A percentile compares a stretch with the other conserved stretches of the same genome.
Evolutionary conservation across 148 eudicot genomes (phyloP).

Genomic region (Selenicereus undatus): DNA sequence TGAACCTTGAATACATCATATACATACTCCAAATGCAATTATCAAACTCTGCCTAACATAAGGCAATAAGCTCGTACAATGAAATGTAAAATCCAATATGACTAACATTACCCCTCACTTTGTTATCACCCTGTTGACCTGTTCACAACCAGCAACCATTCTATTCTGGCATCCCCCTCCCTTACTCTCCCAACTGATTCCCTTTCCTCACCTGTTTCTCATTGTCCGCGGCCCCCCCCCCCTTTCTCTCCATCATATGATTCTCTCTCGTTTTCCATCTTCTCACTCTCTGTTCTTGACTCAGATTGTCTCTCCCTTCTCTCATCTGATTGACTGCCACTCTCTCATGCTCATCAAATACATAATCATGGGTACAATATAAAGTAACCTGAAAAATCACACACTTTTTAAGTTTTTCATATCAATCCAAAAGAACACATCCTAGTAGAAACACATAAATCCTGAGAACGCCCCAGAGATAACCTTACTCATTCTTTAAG

Average conservation of each 20-base stretch:
- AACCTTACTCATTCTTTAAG: background rate
- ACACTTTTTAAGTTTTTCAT: background rate
- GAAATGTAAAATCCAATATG: background rate
- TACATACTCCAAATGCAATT: background rate
- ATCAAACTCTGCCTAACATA: background rate
- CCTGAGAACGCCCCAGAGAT: background rate
- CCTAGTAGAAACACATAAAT: background rate
- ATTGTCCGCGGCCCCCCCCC: no score
- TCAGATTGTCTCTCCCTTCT: background rate
- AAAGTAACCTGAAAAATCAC: background rate
- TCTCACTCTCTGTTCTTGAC: background rate
- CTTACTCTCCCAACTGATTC: background rate
- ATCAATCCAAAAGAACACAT: background rate
- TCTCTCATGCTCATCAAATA: background rate
- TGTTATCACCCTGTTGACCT: no score
- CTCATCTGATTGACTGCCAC: background rate
- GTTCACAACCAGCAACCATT: background rate
- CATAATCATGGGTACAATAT: background rate
- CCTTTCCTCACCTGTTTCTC: background rate
- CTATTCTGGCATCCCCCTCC: background rate
- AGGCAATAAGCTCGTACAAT: background rate
- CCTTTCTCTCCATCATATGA: no score
- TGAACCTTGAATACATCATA: no score
- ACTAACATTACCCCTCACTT: background rate
- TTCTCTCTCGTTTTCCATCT: background rate